phyloP scores from a whole-genome alignment of 2,329 filamentous ascomycete species.

The Alternaria ventricosa region DNA sequence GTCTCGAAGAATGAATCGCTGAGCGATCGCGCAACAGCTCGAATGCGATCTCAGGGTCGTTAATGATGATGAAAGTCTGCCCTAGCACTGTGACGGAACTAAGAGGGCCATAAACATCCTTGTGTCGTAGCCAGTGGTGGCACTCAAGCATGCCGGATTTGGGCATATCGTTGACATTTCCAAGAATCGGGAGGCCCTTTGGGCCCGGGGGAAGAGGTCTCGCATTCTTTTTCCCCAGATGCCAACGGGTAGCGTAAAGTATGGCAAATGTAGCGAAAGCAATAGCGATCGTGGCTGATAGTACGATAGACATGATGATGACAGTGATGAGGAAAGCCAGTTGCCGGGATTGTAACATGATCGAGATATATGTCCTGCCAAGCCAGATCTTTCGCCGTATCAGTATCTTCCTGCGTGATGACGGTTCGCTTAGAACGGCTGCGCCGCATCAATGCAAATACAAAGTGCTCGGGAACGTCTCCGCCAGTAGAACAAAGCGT shows the following conservation, averaged over 20 bases:
- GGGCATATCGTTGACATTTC: slow-evolving; percentile 60
- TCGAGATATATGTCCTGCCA: background rate
- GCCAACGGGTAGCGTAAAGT: background rate
- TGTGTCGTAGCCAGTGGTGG: slow-evolving; percentile 53
- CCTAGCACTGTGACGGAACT: slow-evolving; percentile 34
- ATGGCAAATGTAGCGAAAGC: background rate
- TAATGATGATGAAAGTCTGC: slow-evolving; percentile 31
- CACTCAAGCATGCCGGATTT: slow-evolving; percentile 45
- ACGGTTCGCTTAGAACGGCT: background rate
- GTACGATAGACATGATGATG: background rate
- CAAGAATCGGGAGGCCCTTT: slow-evolving; percentile 55
- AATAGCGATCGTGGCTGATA: background rate
- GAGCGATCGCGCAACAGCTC: slow-evolving; percentile 34
- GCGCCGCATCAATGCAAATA: background rate
- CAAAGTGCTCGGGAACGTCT: background rate
- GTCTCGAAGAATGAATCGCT: slow-evolving; percentile 30
- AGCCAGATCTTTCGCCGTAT: background rate
- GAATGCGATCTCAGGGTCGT: slow-evolving; percentile 29
- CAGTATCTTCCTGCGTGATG: background rate
- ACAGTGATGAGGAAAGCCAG: background rate
- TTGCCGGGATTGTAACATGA: background rate
- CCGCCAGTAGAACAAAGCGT: background rate
- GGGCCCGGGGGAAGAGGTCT: slow-evolving; percentile 58
- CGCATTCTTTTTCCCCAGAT: background rate
- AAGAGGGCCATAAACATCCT: slow-evolving; percentile 41